Percentiles rank a stretch among this genome's conserved stretches.
Conservation (phyloP, 2,329 filamentous ascomycete genomes). For the Alternaria sp. region DNA sequence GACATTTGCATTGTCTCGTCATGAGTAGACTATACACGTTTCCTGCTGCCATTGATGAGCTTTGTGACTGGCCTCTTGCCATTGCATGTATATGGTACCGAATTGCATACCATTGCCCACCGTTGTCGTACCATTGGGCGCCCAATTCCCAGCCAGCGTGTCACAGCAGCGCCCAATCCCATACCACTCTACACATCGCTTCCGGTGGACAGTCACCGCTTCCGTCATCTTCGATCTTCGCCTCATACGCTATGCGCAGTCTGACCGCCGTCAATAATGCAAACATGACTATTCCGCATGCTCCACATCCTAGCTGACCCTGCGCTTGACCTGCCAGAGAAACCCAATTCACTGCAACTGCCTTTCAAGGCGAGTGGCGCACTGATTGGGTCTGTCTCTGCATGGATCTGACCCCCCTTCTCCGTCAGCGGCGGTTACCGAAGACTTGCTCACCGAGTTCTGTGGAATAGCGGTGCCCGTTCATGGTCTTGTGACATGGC, state of each 20-base stretch:
- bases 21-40: conserved; percentile 19
- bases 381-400: conserved; percentile 18
- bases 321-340: conserved; percentile 19
- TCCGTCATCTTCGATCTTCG: conserved; percentile 23
- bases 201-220: conserved; percentile 29
- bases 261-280: conserved; percentile 36
- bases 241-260: conserved; percentile 18
- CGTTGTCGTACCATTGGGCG: conserved; percentile 30
- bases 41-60: conserved; percentile 18
- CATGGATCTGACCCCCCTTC: conserved; percentile 21
- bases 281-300: conserved; percentile 33
- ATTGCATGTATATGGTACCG: neutral
- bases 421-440: conserved; percentile 25
- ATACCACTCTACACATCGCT: conserved; percentile 7
- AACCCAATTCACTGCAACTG: conserved; percentile 31
- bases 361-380: conserved; percentile 19
- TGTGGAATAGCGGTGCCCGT: conserved; percentile 24
- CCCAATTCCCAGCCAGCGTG: conserved; percentile 24
- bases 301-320: conserved; percentile 33
- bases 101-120: neutral
- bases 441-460: conserved; percentile 30
- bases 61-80: conserved; percentile 6
- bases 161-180: conserved; percentile 27
- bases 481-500: conserved; percentile 44
- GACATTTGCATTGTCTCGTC: conserved; percentile 2